These are phyloP conservation scores for Scenedesmus sp. DNA, from an alignment of 163 green algal genomes.

Conservation along the genomic window DNA sequence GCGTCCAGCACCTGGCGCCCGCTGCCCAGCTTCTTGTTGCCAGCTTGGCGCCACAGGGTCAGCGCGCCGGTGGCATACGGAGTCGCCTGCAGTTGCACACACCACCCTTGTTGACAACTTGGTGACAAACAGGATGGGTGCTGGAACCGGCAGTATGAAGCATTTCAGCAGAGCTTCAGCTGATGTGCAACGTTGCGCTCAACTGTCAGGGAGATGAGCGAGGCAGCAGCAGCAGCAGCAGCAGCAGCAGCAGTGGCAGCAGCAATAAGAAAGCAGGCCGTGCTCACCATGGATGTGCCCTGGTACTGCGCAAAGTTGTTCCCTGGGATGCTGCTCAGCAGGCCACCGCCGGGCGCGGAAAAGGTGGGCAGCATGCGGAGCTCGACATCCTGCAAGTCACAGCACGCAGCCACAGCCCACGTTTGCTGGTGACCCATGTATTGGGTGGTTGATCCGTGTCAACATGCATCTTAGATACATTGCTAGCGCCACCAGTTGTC, in stretches of 20 bases:
- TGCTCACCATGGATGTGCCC: constrained; percentile 33
- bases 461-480: too few relatives aligned
- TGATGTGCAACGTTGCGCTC: too few relatives aligned
- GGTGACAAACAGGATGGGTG: too few relatives aligned
- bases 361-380: constrained; percentile 38
- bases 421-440: not conserved
- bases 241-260: too few relatives aligned
- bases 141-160: too few relatives aligned
- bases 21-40: not conserved
- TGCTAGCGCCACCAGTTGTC: too few relatives aligned
- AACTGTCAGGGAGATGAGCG: too few relatives aligned
- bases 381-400: constrained; percentile 12
- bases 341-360: constrained; percentile 22
- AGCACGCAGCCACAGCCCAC: too few relatives aligned
- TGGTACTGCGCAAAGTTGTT: constrained; percentile 36
- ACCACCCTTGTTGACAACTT: too few relatives aligned
- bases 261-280: too few relatives aligned
- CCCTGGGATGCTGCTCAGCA: constrained; percentile 27
- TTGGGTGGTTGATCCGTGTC: not conserved
- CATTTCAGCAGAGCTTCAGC: too few relatives aligned
- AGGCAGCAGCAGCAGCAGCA: too few relatives aligned
- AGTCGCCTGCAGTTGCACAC: constrained; percentile 9
- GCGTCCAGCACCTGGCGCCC: not conserved
- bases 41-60: constrained; percentile 25
- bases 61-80: constrained; percentile 33